These are phyloP conservation scores for Porodaedalea pini DNA, from an alignment of 1,284 basidiomycete genomes.

Conservation along the genomic window DNA sequence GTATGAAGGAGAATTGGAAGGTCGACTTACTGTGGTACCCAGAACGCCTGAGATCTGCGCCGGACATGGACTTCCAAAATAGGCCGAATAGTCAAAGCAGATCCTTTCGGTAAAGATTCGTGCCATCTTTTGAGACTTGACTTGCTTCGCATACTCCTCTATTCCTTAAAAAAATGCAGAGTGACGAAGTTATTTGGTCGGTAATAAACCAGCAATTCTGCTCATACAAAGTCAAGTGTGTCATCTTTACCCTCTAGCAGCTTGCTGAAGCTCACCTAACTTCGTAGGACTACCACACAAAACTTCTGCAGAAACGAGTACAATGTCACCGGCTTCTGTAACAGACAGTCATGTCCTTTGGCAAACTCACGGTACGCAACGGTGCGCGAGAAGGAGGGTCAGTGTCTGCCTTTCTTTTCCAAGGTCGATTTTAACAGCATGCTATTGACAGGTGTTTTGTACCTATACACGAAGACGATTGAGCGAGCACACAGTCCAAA, in stretches of 20 bases:
- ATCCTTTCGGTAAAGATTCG: background rate
- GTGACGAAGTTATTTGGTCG: constrained; percentile 95
- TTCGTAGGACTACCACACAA: constrained; percentile 79
- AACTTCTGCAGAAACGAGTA: constrained; percentile 99
- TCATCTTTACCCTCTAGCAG: constrained; percentile 19
- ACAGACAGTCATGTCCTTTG: constrained; percentile 92
- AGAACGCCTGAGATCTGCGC: background rate
- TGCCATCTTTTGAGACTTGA: background rate
- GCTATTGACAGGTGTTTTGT: constrained; percentile 66
- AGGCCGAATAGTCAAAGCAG: background rate
- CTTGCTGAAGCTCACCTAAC: constrained; percentile 7
- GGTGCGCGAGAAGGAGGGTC: constrained; percentile 92
- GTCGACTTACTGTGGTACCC: background rate
- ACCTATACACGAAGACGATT: constrained; percentile 98
- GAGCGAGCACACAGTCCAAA: constrained; percentile 95
- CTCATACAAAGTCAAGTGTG: constrained; percentile 97
- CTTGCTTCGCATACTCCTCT: background rate
- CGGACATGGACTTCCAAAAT: background rate
- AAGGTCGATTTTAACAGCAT: background rate
- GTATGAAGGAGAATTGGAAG: background rate
- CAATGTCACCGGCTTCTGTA: constrained; percentile 98
- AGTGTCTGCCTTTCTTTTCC: background rate
- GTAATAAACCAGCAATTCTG: constrained; percentile 93
- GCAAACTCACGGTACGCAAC: constrained; percentile 98
- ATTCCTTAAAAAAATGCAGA: constrained; percentile 56